Conservation (phyloP, 2,329 filamentous ascomycete genomes). For the Fragosphaeria purpurea region DNA sequence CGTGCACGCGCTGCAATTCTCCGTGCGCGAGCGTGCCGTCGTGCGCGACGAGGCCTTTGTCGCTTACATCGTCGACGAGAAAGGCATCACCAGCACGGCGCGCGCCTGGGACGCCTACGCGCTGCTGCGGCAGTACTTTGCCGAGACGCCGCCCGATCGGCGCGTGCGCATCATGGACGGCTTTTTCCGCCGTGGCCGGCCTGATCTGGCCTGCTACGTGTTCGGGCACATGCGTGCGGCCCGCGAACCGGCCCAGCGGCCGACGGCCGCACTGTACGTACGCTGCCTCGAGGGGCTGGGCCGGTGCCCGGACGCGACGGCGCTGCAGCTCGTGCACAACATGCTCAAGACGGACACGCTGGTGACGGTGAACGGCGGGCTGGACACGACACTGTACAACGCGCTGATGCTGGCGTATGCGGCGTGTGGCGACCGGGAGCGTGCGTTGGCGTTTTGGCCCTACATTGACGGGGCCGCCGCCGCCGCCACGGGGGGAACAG, state of each 20-base stretch:
- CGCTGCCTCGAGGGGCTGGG: constrained; percentile 68
- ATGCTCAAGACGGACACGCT: constrained; percentile 89
- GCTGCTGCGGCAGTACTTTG: constrained; percentile 54
- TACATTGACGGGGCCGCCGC: constrained; percentile 63
- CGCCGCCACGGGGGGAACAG: constrained; percentile 34
- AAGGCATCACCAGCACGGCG: constrained; percentile 49
- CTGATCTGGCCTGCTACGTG: constrained; percentile 76
- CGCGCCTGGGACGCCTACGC: constrained; percentile 57
- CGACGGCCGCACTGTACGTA: constrained; percentile 66
- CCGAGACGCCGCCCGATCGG: constrained; percentile 52
- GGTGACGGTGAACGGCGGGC: constrained; percentile 58
- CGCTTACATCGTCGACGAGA: constrained; percentile 54
- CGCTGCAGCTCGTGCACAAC: constrained; percentile 71
- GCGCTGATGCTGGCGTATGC: constrained; percentile 80
- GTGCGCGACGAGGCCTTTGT: constrained; percentile 55
- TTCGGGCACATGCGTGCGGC: constrained; percentile 93
- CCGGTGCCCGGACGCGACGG: constrained; percentile 33
- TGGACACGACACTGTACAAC: constrained; percentile 68
- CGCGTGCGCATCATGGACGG: constrained; percentile 67
- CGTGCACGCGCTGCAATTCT: constrained; percentile 60
- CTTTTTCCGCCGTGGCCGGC: constrained; percentile 65
- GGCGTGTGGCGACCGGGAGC: constrained; percentile 52
- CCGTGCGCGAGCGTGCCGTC: constrained; percentile 55
- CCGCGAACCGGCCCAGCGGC: constrained; percentile 50
- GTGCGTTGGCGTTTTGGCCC: constrained; percentile 70